These are phyloP conservation scores for Phlyctochytrium arcticum DNA, from an alignment of 192 early-diverging fungal species.

Conservation along the genomic window DNA sequence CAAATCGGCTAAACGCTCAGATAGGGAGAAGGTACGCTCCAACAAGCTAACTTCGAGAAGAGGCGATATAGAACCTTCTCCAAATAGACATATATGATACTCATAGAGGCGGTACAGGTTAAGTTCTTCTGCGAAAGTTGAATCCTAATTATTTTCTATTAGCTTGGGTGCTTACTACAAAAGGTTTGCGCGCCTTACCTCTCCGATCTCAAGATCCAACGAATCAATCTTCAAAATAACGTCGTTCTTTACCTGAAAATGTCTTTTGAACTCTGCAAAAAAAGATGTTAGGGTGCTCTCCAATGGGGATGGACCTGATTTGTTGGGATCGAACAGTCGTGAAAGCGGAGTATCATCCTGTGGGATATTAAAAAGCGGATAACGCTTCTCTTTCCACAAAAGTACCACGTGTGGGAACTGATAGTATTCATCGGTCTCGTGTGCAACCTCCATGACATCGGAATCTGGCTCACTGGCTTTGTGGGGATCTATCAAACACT, in stretches of 20 bases:
- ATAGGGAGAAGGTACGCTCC: constrained; percentile 3
- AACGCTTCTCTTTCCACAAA: not conserved
- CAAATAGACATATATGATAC: no score
- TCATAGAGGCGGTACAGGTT: no score
- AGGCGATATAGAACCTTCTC: no score
- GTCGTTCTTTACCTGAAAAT: constrained; percentile 23
- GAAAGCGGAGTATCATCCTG: constrained; percentile 6
- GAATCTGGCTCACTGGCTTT: not conserved
- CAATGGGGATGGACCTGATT: constrained; percentile 9
- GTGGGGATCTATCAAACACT: not conserved
- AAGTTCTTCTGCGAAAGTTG: no score
- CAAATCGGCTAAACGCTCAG: constrained; percentile 12
- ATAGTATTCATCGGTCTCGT: not conserved
- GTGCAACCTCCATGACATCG: not conserved
- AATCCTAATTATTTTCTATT: no score
- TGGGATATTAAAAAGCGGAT: constrained; percentile 17
- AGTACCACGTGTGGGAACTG: constrained; percentile 19
- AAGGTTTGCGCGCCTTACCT: no score
- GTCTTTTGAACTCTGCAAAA: constrained; percentile 16
- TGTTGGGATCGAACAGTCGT: constrained; percentile 22
- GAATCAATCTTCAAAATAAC: constrained; percentile 6
- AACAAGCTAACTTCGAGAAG: no score
- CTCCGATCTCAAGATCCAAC: constrained; percentile 10
- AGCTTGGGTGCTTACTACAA: no score
- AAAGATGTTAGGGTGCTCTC: constrained; percentile 13